phyloP scores from a whole-genome alignment of 108 stramenopile species.

The Skeletonema costatum region DNA sequence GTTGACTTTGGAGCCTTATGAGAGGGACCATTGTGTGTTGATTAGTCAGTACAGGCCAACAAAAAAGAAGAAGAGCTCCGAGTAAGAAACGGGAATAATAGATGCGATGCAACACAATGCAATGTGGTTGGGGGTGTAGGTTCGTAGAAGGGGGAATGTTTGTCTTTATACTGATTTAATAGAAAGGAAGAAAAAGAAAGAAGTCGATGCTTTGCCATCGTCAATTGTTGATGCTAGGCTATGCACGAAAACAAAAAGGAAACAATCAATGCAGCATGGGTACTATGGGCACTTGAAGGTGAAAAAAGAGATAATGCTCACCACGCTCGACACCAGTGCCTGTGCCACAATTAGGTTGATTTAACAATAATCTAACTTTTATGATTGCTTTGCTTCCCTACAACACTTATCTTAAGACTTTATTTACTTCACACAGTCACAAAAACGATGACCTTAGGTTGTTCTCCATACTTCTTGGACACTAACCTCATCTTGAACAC shows the following conservation, averaged over 20 bases:
- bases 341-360: no score
- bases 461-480: neutral
- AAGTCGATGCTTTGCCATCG: neutral
- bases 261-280: no score
- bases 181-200: neutral
- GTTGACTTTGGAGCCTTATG: conserved; percentile 99
- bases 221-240: neutral
- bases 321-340: no score
- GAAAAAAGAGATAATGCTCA: no score
- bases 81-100: neutral
- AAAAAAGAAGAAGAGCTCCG: conserved; percentile 76
- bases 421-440: no score
- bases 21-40: conserved; percentile 99
- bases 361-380: no score
- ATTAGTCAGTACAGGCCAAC: conserved; percentile 95
- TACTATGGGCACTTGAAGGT: no score
- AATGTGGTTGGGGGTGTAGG: conserved; percentile 2
- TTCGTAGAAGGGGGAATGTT: neutral
- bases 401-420: no score
- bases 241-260: no score
- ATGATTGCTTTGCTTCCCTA: no score
- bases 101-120: neutral
- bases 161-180: conserved; percentile 11
- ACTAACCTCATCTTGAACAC: neutral
- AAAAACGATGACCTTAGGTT: neutral